phyloP scores from a whole-genome alignment of 345 rosid species.

The Citrus glauca region DNA sequence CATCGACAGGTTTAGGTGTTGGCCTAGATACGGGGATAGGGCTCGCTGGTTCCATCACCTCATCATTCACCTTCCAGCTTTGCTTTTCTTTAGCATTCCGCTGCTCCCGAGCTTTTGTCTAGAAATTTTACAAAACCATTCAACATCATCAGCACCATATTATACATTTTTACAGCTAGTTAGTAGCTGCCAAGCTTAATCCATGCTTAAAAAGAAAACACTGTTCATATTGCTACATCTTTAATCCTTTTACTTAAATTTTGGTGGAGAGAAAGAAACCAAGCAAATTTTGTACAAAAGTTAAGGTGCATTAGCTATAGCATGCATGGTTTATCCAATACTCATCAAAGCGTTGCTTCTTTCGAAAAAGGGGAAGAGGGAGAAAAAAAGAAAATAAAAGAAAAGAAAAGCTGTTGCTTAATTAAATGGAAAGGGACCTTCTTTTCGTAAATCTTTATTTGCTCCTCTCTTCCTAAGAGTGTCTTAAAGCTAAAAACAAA shows the following conservation, averaged over 20 bases:
- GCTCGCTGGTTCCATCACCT: conserved; percentile 23
- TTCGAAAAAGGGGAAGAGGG: too few species aligned
- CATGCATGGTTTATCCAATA: not conserved
- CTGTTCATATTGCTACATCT: not conserved
- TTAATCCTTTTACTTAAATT: too few species aligned
- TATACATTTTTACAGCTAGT: not conserved
- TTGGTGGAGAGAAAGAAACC: not conserved
- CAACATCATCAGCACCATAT: not conserved
- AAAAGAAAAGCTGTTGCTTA: not conserved
- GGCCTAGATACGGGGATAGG: conserved; percentile 29
- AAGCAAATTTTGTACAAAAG: not conserved
- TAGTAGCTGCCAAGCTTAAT: not conserved
- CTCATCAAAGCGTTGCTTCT: not conserved
- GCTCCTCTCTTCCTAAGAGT: not conserved
- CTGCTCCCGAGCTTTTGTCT: conserved; percentile 33
- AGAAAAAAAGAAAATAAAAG: too few species aligned
- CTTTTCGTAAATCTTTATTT: not conserved
- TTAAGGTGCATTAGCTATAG: not conserved
- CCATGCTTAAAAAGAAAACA: not conserved
- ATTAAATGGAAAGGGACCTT: not conserved
- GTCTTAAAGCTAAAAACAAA: not conserved
- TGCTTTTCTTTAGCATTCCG: conserved; percentile 31
- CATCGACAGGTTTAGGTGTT: conserved; percentile 76
- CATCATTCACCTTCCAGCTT: conserved; percentile 24
- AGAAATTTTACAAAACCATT: conserved; percentile 3